Conservation (phyloP, 1,139 yeast species). For the Taphrina confusa region DNA sequence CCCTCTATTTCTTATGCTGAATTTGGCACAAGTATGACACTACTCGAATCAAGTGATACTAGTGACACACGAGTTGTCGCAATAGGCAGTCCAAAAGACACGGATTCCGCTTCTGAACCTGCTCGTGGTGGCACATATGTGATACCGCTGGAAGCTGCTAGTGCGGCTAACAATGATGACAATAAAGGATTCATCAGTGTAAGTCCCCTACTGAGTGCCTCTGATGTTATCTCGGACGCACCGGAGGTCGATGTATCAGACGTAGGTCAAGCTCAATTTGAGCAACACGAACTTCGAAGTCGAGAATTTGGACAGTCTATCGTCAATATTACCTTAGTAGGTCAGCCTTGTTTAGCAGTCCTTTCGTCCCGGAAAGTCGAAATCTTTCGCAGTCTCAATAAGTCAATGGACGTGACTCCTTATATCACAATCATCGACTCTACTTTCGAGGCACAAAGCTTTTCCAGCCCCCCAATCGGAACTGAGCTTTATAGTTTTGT, state of each 20-base stretch:
- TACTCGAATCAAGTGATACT: neutral
- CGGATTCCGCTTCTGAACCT: neutral
- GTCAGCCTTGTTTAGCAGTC: slow-evolving; percentile 5
- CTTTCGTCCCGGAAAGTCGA: slow-evolving; percentile 12
- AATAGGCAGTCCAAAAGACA: slow-evolving; percentile 22
- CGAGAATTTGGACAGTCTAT: slow-evolving; percentile 15
- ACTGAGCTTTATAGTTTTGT: neutral
- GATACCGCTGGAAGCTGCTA: neutral
- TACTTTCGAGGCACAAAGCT: neutral
- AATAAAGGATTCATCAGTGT: too few relatives aligned
- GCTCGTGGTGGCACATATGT: slow-evolving; percentile 19
- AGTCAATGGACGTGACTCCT: neutral
- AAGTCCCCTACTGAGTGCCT: too few relatives aligned
- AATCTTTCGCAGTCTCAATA: slow-evolving; percentile 9
- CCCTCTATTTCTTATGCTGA: slow-evolving; percentile 16
- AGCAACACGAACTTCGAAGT: too few relatives aligned
- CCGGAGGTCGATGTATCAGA: too few relatives aligned
- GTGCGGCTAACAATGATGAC: too few relatives aligned
- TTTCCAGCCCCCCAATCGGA: slow-evolving; percentile 7
- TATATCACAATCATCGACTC: slow-evolving; percentile 5
- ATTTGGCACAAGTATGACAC: slow-evolving; percentile 15
- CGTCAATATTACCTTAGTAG: slow-evolving; percentile 5
- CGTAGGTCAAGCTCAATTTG: too few relatives aligned
- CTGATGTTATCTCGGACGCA: too few relatives aligned
- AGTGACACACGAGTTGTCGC: neutral